Conservation (phyloP, 192 early-diverging fungal genomes). For the Gamsiella multidivaricata region DNA sequence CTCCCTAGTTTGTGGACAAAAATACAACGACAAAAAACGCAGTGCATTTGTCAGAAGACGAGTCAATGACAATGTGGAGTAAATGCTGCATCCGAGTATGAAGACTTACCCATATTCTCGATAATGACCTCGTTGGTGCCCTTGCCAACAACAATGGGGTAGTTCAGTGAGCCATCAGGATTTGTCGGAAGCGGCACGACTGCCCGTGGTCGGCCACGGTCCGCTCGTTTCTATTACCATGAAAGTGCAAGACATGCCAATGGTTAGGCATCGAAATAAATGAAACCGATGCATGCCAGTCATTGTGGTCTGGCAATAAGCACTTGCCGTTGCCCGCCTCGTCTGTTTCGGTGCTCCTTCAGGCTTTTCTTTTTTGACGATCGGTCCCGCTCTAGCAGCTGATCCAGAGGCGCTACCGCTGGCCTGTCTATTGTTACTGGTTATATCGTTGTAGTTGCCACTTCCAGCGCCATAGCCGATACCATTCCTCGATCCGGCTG, state of each 20-base stretch:
- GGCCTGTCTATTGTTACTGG: background rate
- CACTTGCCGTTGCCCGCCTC: constrained; percentile 44
- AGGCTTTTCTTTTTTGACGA: constrained; percentile 24
- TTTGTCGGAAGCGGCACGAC: constrained; percentile 66
- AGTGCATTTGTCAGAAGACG: too few relatives aligned
- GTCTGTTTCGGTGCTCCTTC: constrained; percentile 44
- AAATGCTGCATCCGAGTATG: too few relatives aligned
- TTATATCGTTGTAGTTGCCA: constrained; percentile 2
- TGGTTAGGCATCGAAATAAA: background rate
- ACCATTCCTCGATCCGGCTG: background rate
- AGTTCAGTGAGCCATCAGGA: constrained; percentile 59
- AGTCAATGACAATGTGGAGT: too few relatives aligned
- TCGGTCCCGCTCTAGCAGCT: background rate
- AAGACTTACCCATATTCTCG: constrained; percentile 61
- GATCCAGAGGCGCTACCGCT: background rate
- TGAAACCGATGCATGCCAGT: background rate
- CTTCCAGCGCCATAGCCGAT: background rate
- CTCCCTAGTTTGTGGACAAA: constrained; percentile 29
- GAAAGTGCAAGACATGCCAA: background rate
- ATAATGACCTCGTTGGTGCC: constrained; percentile 72
- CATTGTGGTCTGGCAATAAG: background rate
- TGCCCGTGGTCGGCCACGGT: constrained; percentile 67
- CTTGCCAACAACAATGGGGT: constrained; percentile 69
- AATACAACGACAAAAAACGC: background rate
- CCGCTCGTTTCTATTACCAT: constrained; percentile 60